A percentile compares a stretch with the other conserved stretches of the same genome.
phyloP scores from a whole-genome alignment of 192 early-diverging fungal genomes.

The Backusella luteola region DNA sequence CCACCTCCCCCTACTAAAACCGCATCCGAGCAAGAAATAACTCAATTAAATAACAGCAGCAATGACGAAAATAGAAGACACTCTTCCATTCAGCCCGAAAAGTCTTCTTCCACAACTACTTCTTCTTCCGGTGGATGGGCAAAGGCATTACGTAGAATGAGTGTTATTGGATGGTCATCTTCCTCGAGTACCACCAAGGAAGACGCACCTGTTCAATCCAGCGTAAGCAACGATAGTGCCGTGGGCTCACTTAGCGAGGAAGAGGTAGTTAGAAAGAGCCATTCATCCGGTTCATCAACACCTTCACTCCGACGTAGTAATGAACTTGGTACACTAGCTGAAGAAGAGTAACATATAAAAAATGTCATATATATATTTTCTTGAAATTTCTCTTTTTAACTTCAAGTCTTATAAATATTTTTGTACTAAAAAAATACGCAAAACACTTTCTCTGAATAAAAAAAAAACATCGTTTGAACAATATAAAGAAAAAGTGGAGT shows the following conservation, averaged over 20 bases:
- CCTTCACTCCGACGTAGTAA: constrained; percentile 28
- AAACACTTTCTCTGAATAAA: too few species aligned
- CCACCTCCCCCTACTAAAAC: constrained; percentile 10
- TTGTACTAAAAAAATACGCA: too few species aligned
- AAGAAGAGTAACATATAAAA: constrained; percentile 15
- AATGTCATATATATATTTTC: not conserved
- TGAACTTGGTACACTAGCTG: constrained; percentile 30
- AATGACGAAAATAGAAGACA: not conserved
- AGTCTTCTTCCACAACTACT: not conserved
- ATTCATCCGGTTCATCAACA: constrained; percentile 24
- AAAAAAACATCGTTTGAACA: too few species aligned
- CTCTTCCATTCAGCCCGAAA: not conserved
- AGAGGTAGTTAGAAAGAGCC: not conserved
- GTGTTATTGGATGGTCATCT: constrained; percentile 32
- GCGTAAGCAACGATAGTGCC: constrained; percentile 9
- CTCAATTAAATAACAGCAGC: not conserved
- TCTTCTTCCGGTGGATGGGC: constrained; percentile 24
- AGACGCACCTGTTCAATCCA: not conserved
- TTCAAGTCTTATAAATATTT: not conserved
- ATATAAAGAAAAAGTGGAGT: not conserved
- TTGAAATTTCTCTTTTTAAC: not conserved
- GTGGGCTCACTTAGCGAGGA: constrained; percentile 3
- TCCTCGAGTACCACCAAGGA: not conserved
- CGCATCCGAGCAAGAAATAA: not conserved
- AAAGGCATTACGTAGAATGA: constrained; percentile 30